Evolutionary conservation across 805 yeast genomes (phyloP).

Genomic region (Candida ortonii): DNA sequence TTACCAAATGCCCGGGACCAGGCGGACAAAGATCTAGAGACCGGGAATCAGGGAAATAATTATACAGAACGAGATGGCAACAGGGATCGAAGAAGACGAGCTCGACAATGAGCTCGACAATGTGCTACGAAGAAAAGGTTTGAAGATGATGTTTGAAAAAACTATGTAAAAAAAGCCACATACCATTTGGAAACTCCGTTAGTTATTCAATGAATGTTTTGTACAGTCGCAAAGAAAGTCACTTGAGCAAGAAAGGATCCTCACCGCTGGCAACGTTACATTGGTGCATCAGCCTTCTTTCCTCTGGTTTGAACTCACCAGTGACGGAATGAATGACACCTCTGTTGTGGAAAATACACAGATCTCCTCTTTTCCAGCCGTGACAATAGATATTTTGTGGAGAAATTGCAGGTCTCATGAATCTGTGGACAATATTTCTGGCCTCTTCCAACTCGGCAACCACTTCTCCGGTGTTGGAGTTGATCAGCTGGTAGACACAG

Average conservation of each 20-base stretch:
- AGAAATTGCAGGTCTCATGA: conserved; percentile 84
- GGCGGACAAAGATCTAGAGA: conserved; percentile 28
- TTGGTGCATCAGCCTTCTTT: conserved; percentile 86
- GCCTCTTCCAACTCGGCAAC: conserved; percentile 67
- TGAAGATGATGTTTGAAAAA: no score
- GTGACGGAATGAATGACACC: conserved; percentile 93
- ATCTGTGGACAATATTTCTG: conserved; percentile 62
- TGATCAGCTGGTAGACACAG: conserved; percentile 64
- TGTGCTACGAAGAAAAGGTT: no score
- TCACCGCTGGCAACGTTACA: conserved; percentile 83
- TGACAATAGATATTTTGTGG: conserved; percentile 77
- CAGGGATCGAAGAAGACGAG: conserved; percentile 10
- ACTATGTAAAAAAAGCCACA: no score
- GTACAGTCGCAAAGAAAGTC: no score
- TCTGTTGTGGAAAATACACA: conserved; percentile 81
- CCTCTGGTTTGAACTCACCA: conserved; percentile 78
- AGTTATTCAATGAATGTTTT: no score
- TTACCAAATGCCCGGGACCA: conserved; percentile 27
- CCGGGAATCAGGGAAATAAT: conserved; percentile 18
- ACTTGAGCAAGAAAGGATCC: conserved; percentile 48
- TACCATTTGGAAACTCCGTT: no score
- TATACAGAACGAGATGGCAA: conserved; percentile 21
- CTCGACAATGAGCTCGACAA: conserved; percentile 5
- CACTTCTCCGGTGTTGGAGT: conserved; percentile 56
- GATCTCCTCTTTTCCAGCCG: conserved; percentile 79